phyloP scores from a whole-genome alignment of 176 grass and related monocot species.

The maize (Zea mays) region DNA sequence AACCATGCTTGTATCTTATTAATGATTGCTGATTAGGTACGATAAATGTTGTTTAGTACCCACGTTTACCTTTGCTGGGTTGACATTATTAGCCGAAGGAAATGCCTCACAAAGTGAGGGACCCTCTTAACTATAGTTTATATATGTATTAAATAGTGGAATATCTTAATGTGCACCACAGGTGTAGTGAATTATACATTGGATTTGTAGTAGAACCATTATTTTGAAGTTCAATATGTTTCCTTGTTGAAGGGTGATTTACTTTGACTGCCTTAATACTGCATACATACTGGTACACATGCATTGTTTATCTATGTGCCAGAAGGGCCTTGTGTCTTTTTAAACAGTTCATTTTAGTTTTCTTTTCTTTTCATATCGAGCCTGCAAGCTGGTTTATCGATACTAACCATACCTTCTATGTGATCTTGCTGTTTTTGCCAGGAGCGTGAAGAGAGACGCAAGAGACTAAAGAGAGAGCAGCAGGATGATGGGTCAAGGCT shows the following conservation, averaged over 20 bases:
- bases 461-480: slow-evolving; percentile 59
- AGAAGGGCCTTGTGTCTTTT: background rate
- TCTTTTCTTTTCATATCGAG: background rate
- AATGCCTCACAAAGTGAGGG: background rate
- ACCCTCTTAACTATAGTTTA: background rate
- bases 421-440: slow-evolving; percentile 33
- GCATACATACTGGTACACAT: background rate
- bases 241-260: background rate
- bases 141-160: no score
- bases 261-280: slow-evolving; percentile 3
- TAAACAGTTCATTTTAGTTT: background rate
- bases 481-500: slow-evolving; percentile 58
- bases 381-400: background rate
- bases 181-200: background rate
- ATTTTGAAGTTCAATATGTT: background rate
- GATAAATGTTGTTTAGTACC: background rate
- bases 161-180: background rate
- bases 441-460: slow-evolving; percentile 88
- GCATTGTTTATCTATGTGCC: background rate
- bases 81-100: slow-evolving; percentile 9
- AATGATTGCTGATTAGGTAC: background rate
- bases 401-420: background rate
- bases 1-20: background rate
- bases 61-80: background rate
- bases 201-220: background rate